Conservation (phyloP, 2,329 filamentous ascomycete genomes). For the Lasiodiplodia hormozganensis region DNA sequence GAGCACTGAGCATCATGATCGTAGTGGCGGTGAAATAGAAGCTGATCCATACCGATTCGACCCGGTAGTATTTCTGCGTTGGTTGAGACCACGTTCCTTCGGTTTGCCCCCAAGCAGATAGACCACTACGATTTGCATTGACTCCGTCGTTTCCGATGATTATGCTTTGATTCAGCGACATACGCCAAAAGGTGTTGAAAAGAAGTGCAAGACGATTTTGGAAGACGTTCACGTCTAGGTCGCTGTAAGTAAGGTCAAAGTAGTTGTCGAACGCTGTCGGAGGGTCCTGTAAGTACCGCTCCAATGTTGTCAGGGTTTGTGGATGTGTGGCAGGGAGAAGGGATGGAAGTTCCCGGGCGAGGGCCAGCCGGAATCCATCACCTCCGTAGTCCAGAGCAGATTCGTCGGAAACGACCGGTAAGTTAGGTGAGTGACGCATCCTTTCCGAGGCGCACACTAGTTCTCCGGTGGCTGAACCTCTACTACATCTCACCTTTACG, state of each 20-base stretch:
- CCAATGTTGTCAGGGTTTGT: neutral
- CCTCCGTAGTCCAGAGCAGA: neutral
- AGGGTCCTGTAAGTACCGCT: no score
- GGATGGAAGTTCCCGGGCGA: neutral
- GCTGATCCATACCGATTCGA: neutral
- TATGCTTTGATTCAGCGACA: neutral
- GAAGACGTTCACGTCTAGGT: neutral
- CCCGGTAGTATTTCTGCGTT: neutral
- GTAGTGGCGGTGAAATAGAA: neutral
- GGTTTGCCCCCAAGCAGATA: neutral
- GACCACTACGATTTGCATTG: no score
- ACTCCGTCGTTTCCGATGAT: neutral
- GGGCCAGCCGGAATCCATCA: neutral
- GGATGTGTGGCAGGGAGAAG: neutral
- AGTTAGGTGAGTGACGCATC: neutral
- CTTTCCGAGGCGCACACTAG: neutral
- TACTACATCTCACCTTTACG: neutral
- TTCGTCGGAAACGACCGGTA: neutral
- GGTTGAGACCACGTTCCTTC: neutral
- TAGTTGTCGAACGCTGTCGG: no score
- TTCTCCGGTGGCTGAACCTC: neutral
- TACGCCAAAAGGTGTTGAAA: neutral
- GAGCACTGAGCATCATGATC: neutral
- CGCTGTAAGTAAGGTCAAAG: no score
- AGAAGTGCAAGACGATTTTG: neutral